Percentiles rank a stretch among this genome's conserved stretches.
Conservation (phyloP, 2,329 filamentous ascomycete genomes). For the Ophiocordyceps unilateralis region DNA sequence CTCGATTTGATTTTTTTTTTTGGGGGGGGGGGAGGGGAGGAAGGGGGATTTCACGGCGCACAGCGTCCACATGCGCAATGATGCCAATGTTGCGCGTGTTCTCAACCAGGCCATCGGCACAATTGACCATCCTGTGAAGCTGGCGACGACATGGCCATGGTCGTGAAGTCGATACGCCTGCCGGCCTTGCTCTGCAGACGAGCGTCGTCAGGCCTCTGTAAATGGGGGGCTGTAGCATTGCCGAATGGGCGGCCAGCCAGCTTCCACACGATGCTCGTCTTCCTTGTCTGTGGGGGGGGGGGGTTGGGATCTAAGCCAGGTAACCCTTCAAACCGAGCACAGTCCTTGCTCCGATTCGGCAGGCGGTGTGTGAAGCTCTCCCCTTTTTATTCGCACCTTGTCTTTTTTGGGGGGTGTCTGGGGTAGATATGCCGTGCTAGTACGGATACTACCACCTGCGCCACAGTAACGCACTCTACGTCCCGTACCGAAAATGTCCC, state of each 20-base stretch:
- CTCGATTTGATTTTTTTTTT: neutral
- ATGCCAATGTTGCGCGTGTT: slow-evolving; percentile 91
- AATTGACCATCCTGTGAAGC: neutral
- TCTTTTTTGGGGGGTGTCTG: neutral
- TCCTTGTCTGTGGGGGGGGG: neutral
- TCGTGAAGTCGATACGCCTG: neutral
- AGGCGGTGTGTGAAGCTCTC: neutral
- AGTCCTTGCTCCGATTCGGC: neutral
- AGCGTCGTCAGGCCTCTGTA: neutral
- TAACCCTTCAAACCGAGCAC: neutral
- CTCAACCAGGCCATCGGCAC: slow-evolving; percentile 8
- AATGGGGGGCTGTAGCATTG: neutral
- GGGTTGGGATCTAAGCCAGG: no score
- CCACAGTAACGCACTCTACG: neutral
- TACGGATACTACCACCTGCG: neutral
- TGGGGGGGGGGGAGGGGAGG: neutral
- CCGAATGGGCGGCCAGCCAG: neutral
- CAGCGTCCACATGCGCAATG: slow-evolving; percentile 94
- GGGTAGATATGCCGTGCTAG: neutral
- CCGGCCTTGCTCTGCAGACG: neutral
- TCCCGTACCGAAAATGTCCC: neutral
- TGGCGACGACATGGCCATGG: neutral
- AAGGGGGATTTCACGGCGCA: slow-evolving; percentile 15
- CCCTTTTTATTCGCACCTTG: neutral
- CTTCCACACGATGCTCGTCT: neutral